Percentiles rank a stretch among this genome's conserved stretches.
Evolutionary conservation across 1,284 basidiomycete species (phyloP).

Genomic region (Cutaneotrichosporon sp.): DNA sequence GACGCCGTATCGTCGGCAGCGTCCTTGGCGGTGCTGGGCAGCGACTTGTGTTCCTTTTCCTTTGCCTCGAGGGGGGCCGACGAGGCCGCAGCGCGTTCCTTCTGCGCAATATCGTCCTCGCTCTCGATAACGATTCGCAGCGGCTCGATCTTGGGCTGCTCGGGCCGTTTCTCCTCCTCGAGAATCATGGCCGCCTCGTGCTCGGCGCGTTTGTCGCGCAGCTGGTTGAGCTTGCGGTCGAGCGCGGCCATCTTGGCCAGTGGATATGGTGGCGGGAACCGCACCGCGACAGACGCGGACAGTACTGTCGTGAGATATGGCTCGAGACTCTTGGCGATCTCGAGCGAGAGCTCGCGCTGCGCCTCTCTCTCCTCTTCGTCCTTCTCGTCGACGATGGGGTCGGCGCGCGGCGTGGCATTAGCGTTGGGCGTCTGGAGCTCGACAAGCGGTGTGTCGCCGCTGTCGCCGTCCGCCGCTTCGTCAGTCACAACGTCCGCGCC

Average conservation of each 20-base stretch:
- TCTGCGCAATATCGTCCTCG: constrained; percentile 1
- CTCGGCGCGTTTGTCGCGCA: constrained; percentile 73
- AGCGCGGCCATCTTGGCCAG: constrained; percentile 79
- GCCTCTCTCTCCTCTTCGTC: constrained; percentile 60
- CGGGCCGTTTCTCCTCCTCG: constrained; percentile 58
- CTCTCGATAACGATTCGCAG: constrained; percentile 7
- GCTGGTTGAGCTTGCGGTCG: constrained; percentile 63
- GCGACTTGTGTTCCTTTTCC: background rate
- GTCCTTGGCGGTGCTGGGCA: background rate
- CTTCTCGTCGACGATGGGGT: constrained; percentile 23
- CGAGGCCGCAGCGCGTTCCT: background rate
- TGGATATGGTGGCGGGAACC: constrained; percentile 83
- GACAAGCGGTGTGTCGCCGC: background rate
- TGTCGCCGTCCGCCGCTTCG: constrained; percentile 5
- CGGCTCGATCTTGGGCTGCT: constrained; percentile 18
- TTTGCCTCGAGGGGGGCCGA: background rate
- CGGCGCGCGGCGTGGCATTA: background rate
- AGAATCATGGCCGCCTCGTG: constrained; percentile 62
- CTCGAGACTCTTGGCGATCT: constrained; percentile 65
- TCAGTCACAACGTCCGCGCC: background rate
- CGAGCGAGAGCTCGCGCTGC: constrained; percentile 32
- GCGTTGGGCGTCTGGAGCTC: background rate
- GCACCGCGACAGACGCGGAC: constrained; percentile 81
- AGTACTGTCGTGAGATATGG: constrained; percentile 80
- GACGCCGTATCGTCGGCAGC: background rate